These are phyloP conservation scores for Periconia sp. DNA, from an alignment of 2,329 filamentous ascomycete genomes.

Conservation along the genomic window DNA sequence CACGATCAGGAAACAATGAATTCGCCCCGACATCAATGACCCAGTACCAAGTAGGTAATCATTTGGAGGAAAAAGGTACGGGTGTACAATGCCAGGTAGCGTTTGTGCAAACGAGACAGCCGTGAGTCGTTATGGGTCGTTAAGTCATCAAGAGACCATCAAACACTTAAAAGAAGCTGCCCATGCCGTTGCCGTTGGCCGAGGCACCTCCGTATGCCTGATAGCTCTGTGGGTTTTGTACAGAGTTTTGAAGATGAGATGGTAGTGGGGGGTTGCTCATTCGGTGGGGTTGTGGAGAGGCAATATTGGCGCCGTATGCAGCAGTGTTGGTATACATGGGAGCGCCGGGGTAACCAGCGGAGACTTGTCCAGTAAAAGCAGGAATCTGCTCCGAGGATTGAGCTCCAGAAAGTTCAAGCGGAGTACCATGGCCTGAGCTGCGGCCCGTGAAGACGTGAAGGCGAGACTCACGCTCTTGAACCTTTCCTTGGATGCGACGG, in stretches of 20 bases:
- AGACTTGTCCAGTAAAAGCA: slow-evolving; percentile 21
- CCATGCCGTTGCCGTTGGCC: slow-evolving; percentile 36
- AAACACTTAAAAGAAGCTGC: slow-evolving; percentile 47
- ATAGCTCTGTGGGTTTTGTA: slow-evolving; percentile 43
- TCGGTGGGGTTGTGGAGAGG: slow-evolving; percentile 40
- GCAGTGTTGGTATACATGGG: slow-evolving; percentile 40
- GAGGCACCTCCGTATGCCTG: slow-evolving; percentile 40
- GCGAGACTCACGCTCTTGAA: slow-evolving; percentile 59
- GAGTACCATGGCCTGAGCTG: slow-evolving; percentile 31
- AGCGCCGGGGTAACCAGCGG: slow-evolving; percentile 22
- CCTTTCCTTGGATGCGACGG: slow-evolving; percentile 89
- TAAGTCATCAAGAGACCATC: slow-evolving; percentile 44
- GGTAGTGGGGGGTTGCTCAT: slow-evolving; percentile 42
- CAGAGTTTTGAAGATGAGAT: slow-evolving; percentile 40
- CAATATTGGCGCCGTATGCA: slow-evolving; percentile 40
- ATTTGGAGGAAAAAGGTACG: slow-evolving; percentile 12
- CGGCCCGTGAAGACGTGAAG: slow-evolving; percentile 35
- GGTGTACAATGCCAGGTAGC: slow-evolving; percentile 19
- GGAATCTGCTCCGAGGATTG: slow-evolving; percentile 21
- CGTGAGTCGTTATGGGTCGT: slow-evolving; percentile 52
- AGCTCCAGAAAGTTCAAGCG: slow-evolving; percentile 25
- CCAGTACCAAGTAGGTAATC: background rate
- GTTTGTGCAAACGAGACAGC: slow-evolving; percentile 21
- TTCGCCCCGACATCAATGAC: slow-evolving; percentile 3
- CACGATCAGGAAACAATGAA: slow-evolving; percentile 22